phyloP scores from a whole-genome alignment of 768 basidiomycete genomes.

The Mycena pura region DNA sequence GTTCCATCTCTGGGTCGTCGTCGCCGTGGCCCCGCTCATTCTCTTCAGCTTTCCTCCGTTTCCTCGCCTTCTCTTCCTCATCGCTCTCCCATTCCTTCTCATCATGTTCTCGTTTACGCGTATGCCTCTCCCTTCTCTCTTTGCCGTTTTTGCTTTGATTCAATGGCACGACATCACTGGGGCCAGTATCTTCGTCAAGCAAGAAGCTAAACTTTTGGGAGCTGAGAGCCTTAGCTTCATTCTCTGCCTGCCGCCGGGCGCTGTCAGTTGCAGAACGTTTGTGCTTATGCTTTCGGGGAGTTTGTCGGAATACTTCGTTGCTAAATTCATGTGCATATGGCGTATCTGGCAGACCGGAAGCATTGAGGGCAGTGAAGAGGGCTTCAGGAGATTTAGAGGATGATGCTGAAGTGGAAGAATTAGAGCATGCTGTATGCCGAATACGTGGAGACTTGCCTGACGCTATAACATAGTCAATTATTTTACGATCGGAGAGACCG shows the following conservation, averaged over 20 bases:
- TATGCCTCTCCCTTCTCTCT: constrained; percentile 67
- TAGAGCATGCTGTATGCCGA: neutral
- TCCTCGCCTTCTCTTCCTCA: constrained; percentile 79
- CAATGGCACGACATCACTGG: constrained; percentile 47
- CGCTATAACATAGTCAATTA: constrained; percentile 87
- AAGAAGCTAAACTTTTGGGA: constrained; percentile 82
- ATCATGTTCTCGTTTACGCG: constrained; percentile 83
- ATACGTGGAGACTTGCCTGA: constrained; percentile 59
- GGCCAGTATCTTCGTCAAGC: constrained; percentile 74
- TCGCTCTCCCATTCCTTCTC: constrained; percentile 91
- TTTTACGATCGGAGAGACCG: constrained; percentile 82
- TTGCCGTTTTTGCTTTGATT: constrained; percentile 47
- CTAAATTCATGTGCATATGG: constrained; percentile 84
- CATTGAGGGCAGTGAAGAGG: constrained; percentile 76
- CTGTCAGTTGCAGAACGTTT: constrained; percentile 56
- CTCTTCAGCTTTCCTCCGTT: constrained; percentile 63
- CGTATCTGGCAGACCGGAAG: constrained; percentile 82
- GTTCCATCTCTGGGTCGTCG: constrained; percentile 50
- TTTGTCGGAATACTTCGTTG: constrained; percentile 74
- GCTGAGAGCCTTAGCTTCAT: constrained; percentile 70
- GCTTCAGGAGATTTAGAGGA: constrained; percentile 82
- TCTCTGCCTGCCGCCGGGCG: constrained; percentile 72
- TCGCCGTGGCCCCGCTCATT: constrained; percentile 39
- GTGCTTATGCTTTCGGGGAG: constrained; percentile 79
- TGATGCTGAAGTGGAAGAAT: constrained; percentile 56